A percentile compares a stretch with the other conserved stretches of the same genome.
These are phyloP conservation scores for Canavalia gladiata DNA, from an alignment of 306 rosid genomes.

Conservation along the genomic window DNA sequence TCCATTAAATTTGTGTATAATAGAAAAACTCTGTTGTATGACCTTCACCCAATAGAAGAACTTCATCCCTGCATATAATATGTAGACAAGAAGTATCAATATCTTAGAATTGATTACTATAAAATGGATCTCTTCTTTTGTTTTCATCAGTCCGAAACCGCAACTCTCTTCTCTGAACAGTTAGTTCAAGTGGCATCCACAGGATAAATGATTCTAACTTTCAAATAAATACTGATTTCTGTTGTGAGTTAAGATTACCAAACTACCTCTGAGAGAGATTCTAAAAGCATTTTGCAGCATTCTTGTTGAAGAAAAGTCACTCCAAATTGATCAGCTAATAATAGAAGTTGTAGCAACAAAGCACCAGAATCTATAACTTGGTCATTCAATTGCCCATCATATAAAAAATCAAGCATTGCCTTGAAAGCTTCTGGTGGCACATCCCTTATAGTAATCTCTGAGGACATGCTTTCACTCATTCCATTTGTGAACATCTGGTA, in stretches of 20 bases:
- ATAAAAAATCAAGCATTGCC: constrained; percentile 83
- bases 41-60: constrained; percentile 88
- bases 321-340: constrained; percentile 94
- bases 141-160: constrained; percentile 77
- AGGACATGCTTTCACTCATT: constrained; percentile 91
- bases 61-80: constrained; percentile 97
- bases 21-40: constrained; percentile 87
- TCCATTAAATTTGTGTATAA: constrained; percentile 89
- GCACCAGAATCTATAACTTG: constrained; percentile 68
- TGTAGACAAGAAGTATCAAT: constrained; percentile 77
- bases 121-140: constrained; percentile 78
- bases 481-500: constrained; percentile 98
- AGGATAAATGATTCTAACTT: constrained; percentile 47
- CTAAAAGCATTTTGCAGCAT: constrained; percentile 89
- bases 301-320: constrained; percentile 89
- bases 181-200: constrained; percentile 65
- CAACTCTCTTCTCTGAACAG: constrained; percentile 75
- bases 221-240: constrained; percentile 42
- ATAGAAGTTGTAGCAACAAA: constrained; percentile 75
- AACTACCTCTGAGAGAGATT: constrained; percentile 94
- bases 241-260: constrained; percentile 49
- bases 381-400: constrained; percentile 73
- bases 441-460: constrained; percentile 76
- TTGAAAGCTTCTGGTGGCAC: constrained; percentile 84
- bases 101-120: constrained; percentile 66